phyloP scores from a whole-genome alignment of 345 rosid species.

The Populus ilicifolia region DNA sequence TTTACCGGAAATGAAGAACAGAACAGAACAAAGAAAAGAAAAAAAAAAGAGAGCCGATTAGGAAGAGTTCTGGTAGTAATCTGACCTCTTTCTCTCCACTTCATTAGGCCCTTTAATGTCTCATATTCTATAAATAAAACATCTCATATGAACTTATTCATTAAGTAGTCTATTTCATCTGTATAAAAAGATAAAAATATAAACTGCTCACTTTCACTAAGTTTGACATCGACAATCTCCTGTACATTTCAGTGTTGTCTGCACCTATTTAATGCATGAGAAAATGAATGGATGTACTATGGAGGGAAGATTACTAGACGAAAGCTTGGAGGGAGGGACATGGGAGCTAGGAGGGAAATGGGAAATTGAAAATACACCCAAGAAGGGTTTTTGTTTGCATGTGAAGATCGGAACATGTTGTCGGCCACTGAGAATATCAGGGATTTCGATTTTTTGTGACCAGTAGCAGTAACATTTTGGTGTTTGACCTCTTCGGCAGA shows the following conservation, averaged over 20 bases:
- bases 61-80: slow-evolving; percentile 28
- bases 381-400: slow-evolving; percentile 30
- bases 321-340: background rate
- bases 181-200: too few relatives aligned
- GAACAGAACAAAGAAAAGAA: slow-evolving; percentile 8
- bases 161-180: background rate
- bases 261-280: too few relatives aligned
- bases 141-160: background rate
- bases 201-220: background rate
- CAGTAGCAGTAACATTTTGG: slow-evolving; percentile 4
- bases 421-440: slow-evolving; percentile 41
- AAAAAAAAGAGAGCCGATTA: background rate
- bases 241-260: background rate
- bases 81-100: background rate
- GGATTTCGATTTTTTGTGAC: background rate
- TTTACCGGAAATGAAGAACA: slow-evolving; percentile 31
- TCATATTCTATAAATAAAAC: background rate
- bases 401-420: slow-evolving; percentile 37
- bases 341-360: background rate
- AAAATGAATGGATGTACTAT: background rate
- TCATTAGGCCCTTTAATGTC: background rate
- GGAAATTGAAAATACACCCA: background rate
- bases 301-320: background rate
- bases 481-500: slow-evolving; percentile 35
- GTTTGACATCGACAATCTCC: background rate